Base-by-base conservation (phyloP, 2,329 filamentous ascomycete genomes). In the Phaeosphaeriaceae sp. region DNA sequence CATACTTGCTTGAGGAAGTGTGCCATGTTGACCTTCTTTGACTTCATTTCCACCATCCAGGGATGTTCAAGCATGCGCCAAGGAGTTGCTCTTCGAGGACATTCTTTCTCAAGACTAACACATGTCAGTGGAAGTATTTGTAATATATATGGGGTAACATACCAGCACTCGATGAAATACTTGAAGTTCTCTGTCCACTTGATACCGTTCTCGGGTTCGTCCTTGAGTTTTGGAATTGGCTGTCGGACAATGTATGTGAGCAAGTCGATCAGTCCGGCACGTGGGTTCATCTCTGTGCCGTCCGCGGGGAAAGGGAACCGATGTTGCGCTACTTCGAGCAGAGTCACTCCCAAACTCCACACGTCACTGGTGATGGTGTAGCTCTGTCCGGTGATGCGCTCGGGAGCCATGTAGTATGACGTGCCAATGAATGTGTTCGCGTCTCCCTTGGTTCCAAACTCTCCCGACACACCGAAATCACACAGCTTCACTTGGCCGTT, bases 161-260 rank as follows among this genome's bases (percentile, higher is more conserved):
- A 98, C 94, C 95, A 98, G 87, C 93, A 97, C 81, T 97, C 93
- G 70, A 99, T 97, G 71, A 99, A 99, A 77, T 97, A 97, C 78
- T 99, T 99, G 81, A 99, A 98, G 74, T 91, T 96, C 69, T 96
- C 91, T 68, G 91, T 96, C 95, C 95, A 99, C 74, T 89, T 90
- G 67, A 99, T 96, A 58, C 89, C 89, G 67, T 91, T 91, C 31
- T 92, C 88, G 0, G 92, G 91, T 79, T 99, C 95, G 68, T 99
- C 95, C 79, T 97, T 98, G 63, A 99, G 83, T 77, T 93, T 96
- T 2, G 95, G 95, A 58, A 98, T 96, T 3, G 92, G 90, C 77
- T 99, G 95, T 66, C 92, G 89, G 46, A 99, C 95, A 75, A 99
- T 99, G 76, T 98, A 99, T 13, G 95, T 99, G 60, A 99, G 83